A percentile compares a stretch with the other conserved stretches of the same genome.
Conservation (phyloP, 2,329 filamentous ascomycete species). For the Diaporthe ilicicola region DNA sequence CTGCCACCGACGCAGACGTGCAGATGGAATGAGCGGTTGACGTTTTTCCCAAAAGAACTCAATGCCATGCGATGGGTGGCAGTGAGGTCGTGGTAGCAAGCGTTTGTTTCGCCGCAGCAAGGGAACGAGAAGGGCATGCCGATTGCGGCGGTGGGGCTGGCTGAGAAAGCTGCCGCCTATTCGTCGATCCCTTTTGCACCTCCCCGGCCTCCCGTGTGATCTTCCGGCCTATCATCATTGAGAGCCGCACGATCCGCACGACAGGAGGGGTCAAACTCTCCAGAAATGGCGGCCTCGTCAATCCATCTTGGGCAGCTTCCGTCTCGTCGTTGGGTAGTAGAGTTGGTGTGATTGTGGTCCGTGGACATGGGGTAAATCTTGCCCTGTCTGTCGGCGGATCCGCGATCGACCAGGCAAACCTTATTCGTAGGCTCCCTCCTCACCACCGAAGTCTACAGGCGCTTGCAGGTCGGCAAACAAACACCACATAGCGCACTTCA, state of each 20-base stretch:
- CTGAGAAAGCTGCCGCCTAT: neutral
- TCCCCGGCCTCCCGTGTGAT: no score
- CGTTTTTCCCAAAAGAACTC: slow-evolving; percentile 5
- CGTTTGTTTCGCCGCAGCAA: neutral
- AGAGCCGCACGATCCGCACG: neutral
- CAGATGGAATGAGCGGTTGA: neutral
- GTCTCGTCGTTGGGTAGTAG: neutral
- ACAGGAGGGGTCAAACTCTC: neutral
- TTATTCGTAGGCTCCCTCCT: slow-evolving; percentile 20
- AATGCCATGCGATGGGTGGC: neutral
- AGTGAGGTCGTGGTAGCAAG: neutral
- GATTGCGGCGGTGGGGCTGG: neutral
- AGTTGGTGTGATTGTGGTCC: neutral
- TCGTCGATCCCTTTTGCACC: neutral
- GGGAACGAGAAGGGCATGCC: neutral
- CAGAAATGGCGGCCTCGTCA: neutral
- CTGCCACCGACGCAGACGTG: neutral
- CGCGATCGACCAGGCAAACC: slow-evolving; percentile 18
- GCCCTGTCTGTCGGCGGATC: slow-evolving; percentile 14
- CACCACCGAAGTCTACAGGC: neutral
- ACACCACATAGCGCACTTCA: neutral
- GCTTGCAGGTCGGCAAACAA: neutral
- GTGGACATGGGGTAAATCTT: slow-evolving; percentile 15
- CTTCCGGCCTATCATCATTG: no score
- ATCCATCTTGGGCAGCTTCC: neutral